A percentile compares a stretch with the other conserved stretches of the same genome.
These are phyloP conservation scores for Metarhizium humberi DNA, from an alignment of 2,329 filamentous ascomycete genomes.

Conservation along the genomic window DNA sequence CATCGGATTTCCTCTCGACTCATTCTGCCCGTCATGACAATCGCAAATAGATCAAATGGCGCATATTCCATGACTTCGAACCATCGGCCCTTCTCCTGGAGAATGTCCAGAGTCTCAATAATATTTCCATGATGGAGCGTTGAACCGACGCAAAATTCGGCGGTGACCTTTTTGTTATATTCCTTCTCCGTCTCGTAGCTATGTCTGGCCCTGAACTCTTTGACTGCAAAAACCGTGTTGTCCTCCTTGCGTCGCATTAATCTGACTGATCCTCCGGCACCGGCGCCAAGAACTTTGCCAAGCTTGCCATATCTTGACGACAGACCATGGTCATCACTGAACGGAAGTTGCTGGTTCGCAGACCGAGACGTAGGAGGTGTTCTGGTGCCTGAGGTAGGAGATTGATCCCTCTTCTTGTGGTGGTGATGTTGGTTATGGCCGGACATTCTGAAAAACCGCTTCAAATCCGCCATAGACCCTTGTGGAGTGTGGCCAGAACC, in stretches of 20 bases:
- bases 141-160: slow-evolving; percentile 96
- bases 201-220: slow-evolving; percentile 89
- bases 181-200: slow-evolving; percentile 90
- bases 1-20: slow-evolving; percentile 81
- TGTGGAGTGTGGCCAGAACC: slow-evolving; percentile 29
- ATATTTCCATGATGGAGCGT: slow-evolving; percentile 96
- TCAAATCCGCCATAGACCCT: slow-evolving; percentile 87
- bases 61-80: slow-evolving; percentile 99
- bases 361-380: slow-evolving; percentile 37
- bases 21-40: slow-evolving; percentile 99
- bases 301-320: slow-evolving; percentile 92
- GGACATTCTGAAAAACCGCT: slow-evolving; percentile 88
- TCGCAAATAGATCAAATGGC: slow-evolving; percentile 90
- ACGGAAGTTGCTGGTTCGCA: slow-evolving; percentile 59
- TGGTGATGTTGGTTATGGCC: slow-evolving; percentile 59
- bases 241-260: slow-evolving; percentile 91
- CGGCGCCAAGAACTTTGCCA: slow-evolving; percentile 85
- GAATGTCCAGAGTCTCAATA: slow-evolving; percentile 94
- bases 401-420: slow-evolving; percentile 60
- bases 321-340: slow-evolving; percentile 87
- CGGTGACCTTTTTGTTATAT: slow-evolving; percentile 96
- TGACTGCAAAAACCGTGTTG: slow-evolving; percentile 90
- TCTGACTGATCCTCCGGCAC: slow-evolving; percentile 87
- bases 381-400: slow-evolving; percentile 47
- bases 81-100: slow-evolving; percentile 90